A percentile compares a stretch with the other conserved stretches of the same genome.
Evolutionary conservation across 805 yeast genomes (phyloP).

Genomic region (Saturnispora bothae): DNA sequence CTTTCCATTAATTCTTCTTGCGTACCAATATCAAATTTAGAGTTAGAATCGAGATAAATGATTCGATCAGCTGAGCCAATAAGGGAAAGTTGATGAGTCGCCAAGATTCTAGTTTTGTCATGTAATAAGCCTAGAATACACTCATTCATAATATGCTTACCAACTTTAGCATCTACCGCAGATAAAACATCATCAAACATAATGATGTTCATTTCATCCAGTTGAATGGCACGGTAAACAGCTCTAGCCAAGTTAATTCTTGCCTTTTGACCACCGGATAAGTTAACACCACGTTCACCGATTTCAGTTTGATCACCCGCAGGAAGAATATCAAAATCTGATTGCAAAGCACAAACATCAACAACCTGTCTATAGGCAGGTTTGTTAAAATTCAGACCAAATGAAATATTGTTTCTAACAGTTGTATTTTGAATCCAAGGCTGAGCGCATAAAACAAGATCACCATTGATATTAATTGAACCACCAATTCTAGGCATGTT

Average conservation of each 20-base stretch:
- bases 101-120: slow-evolving; percentile 56
- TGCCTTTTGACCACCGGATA: slow-evolving; percentile 86
- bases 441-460: slow-evolving; percentile 31
- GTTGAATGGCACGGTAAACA: slow-evolving; percentile 33
- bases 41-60: slow-evolving; percentile 55
- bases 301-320: slow-evolving; percentile 73
- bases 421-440: slow-evolving; percentile 91
- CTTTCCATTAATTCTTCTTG: slow-evolving; percentile 37
- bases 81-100: slow-evolving; percentile 73
- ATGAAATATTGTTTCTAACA: slow-evolving; percentile 60
- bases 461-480: slow-evolving; percentile 41
- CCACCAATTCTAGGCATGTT: slow-evolving; percentile 51
- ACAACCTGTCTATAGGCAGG: slow-evolving; percentile 43
- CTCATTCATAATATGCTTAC: slow-evolving; percentile 62
- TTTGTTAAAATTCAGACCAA: slow-evolving; percentile 44
- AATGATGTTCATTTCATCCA: slow-evolving; percentile 50
- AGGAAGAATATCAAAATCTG: slow-evolving; percentile 56
- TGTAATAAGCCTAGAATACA: slow-evolving; percentile 51
- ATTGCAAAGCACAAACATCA: slow-evolving; percentile 53
- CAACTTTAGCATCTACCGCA: slow-evolving; percentile 83
- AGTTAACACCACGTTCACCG: slow-evolving; percentile 77
- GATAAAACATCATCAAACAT: slow-evolving; percentile 70
- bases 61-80: slow-evolving; percentile 59
- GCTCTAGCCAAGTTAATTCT: slow-evolving; percentile 72
- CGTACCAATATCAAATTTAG: slow-evolving; percentile 50